phyloP scores from a whole-genome alignment of 106 monocot genomes.

The Platanthera guangdongensis region DNA sequence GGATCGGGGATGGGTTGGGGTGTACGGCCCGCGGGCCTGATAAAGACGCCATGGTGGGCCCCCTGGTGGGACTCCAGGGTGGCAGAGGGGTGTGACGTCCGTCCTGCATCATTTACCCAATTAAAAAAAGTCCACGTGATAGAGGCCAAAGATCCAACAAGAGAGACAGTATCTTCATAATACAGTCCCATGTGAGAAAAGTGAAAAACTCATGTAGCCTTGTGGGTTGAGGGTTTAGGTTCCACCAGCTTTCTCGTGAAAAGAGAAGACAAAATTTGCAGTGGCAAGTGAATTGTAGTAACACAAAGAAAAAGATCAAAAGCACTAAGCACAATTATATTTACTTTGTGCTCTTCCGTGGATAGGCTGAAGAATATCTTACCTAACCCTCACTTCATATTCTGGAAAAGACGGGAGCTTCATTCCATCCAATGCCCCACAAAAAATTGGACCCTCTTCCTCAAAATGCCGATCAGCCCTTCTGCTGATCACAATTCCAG shows the following conservation, averaged over 20 bases:
- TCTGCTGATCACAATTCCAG: conserved; percentile 73
- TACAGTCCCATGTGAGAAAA: too few species aligned
- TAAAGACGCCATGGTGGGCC: too few species aligned
- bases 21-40: too few species aligned
- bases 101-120: too few species aligned
- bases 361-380: neutral
- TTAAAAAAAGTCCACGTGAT: too few species aligned
- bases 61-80: too few species aligned
- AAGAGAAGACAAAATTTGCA: neutral
- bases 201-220: too few species aligned
- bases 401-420: conserved; percentile 89
- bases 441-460: conserved; percentile 91
- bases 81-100: too few species aligned
- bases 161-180: too few species aligned
- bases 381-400: conserved; percentile 96
- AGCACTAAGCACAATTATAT: neutral
- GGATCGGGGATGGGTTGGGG: too few species aligned
- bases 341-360: neutral
- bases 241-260: neutral
- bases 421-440: conserved; percentile 87
- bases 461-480: conserved; percentile 98
- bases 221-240: neutral
- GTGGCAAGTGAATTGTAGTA: neutral
- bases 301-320: neutral
- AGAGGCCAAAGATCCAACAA: too few species aligned